Conservation (phyloP, 345 rosid species). For the Melastoma malabathricum region DNA sequence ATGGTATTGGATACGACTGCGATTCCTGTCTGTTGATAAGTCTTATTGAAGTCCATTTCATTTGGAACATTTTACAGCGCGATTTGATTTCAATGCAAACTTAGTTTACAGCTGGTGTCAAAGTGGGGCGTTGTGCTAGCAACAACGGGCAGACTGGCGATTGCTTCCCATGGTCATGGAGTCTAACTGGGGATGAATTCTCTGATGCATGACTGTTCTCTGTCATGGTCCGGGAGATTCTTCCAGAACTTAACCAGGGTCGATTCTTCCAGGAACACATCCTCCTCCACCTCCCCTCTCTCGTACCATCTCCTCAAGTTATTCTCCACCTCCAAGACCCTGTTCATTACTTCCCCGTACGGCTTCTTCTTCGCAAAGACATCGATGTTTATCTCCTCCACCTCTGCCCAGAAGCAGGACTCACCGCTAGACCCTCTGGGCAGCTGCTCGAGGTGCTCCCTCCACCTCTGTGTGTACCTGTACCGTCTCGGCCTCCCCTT, state of each 20-base stretch:
- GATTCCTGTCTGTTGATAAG: too few species aligned
- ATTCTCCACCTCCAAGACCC: conserved; percentile 5
- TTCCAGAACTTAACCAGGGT: conserved; percentile 11
- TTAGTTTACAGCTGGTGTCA: too few species aligned
- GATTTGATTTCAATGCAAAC: too few species aligned
- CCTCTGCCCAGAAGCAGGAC: conserved; percentile 70
- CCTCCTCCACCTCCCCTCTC: conserved; percentile 1
- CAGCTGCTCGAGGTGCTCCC: conserved; percentile 27
- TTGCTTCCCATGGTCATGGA: too few species aligned
- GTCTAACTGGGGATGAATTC: conserved; percentile 4
- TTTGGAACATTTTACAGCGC: too few species aligned
- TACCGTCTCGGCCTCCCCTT: conserved; percentile 63
- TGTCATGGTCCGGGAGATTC: conserved; percentile 2
- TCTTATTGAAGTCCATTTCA: too few species aligned
- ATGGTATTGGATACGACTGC: too few species aligned
- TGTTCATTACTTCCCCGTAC: background rate
- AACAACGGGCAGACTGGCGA: too few species aligned
- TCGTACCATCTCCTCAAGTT: conserved; percentile 7
- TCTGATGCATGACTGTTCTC: conserved; percentile 4
- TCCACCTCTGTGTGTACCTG: conserved; percentile 47
- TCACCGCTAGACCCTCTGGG: conserved; percentile 13
- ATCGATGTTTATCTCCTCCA: conserved; percentile 44
- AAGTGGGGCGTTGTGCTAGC: too few species aligned
- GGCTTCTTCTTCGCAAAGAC: background rate
- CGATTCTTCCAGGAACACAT: conserved; percentile 3